Base-by-base conservation (phyloP, 352 stramenopile genomes). In the Pythium brassicae region DNA sequence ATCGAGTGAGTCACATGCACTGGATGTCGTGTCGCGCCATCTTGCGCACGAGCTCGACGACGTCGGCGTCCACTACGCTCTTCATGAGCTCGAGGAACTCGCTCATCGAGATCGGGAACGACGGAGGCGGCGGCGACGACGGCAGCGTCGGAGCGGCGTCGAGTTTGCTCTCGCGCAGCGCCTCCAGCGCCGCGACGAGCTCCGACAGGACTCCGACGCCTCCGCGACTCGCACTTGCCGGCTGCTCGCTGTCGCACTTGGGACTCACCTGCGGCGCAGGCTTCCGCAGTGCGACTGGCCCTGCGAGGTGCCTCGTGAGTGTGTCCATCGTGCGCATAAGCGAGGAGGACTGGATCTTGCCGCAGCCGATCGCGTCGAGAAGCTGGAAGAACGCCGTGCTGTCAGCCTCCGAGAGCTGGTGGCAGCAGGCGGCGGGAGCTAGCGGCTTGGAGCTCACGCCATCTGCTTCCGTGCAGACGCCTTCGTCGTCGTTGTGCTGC, bases 31-130 rank as follows among this genome's bases (percentile, higher is more conserved):
- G 75, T 19, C 56, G 71, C 1, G 57, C 65, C 37, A 78, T 65
- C 61, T 84, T 83, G n/a, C 73, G 72, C 15, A 83, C 62, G 7
- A 87, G 52, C 12, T 79, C 65, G 23, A 78, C 57, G 27, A 86
- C 58, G 2, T 52, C 45, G 2, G 64, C 58, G 34, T 85, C 66
- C 0, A 42, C 66, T 39, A 83, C 58, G 37, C 61, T 66, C 27
- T 61, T 39, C 62, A 88, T 68, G 17, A 88, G 64, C 1, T 20
- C 22, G 5, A 46, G 35, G 42, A 81, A 75, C 45, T 86, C 68
- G 19, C 70, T 70, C 7, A 61, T 39, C 6, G 52, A 63, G 45
- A 76, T 66, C 32, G 60, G 61, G 26, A 60, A 58, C 15, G 54
- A 61, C 6, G 25, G 17, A 8, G 37, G 7, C 1, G 37, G 15